Evolutionary conservation across 1,139 yeast genomes (phyloP), one percentile per base, ranked within the genome.

Genomic region (Tardiomyces digboiensis): DNA sequence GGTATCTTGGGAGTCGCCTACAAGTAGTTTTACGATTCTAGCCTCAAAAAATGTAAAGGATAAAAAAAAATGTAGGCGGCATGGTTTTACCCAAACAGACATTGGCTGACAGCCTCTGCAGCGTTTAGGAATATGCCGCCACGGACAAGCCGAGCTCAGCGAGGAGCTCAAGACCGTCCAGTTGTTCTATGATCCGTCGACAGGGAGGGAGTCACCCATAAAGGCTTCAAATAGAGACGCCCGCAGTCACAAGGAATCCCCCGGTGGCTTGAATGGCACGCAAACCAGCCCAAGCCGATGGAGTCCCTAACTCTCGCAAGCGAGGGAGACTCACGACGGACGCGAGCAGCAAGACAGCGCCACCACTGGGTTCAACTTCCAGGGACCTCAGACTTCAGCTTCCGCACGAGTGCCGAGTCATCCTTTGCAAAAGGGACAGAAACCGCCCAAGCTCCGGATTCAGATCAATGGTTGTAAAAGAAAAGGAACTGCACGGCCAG

Each of bases 91-190:
- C 84, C 91, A 80, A 80, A 75, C 84, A 86, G 78, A 75, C 75
- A 82, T 69, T 60, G 72, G 87, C 77, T 86, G 74, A 79, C 68
- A 82, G 72, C 87, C 80, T 78, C 68, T 86, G 87, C 79, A 82
- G 84, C 75, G 91, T 82, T 72, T 80, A 83, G 93, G 93, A 83
- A 83, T 83, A 83, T 83, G 87, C 82, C 76, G 91, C 87, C 71
- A 64, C 59, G 54, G 14, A 26, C 33, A 8, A 49, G 49, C 53
- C 65, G 64, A 58, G 55, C 64, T 58, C 65, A 52, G 50, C 53
- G 46, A 53, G 66, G 66, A 62, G 65, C 60, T 62, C 68, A 59
- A 64, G 62, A 54, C 52, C 49, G 10, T 26, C 33, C 46, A 52
- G 42, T 64, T 52, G 45, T 41, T 65, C 51, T 60, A 43, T 52